Conservation (phyloP, 1,284 basidiomycete genomes). For the Trametes sp. region DNA sequence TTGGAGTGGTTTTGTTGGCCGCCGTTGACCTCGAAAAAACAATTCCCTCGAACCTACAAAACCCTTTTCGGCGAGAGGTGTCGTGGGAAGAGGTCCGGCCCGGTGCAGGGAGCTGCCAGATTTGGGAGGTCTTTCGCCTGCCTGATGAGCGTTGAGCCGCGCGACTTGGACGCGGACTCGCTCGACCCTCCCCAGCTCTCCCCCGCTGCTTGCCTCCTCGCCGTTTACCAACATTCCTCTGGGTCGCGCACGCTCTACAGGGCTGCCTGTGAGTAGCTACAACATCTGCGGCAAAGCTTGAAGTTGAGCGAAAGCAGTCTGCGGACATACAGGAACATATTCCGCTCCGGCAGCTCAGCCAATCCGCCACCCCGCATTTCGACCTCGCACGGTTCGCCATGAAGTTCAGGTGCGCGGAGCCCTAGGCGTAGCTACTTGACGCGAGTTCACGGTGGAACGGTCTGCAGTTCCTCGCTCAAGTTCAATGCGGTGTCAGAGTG, state of each 20-base stretch:
- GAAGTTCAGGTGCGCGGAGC: slow-evolving; percentile 61
- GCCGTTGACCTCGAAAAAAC: not conserved
- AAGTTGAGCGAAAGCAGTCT: slow-evolving; percentile 9
- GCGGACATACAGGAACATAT: slow-evolving; percentile 35
- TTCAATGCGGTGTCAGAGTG: slow-evolving; percentile 96
- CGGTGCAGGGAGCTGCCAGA: not conserved
- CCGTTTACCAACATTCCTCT: slow-evolving; percentile 9
- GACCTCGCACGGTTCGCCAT: slow-evolving; percentile 50
- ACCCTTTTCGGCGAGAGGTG: not conserved
- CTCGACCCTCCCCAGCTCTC: not conserved
- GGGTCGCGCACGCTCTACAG: not conserved
- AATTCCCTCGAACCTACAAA: not conserved
- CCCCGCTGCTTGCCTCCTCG: too few species aligned
- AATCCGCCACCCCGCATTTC: slow-evolving; percentile 19
- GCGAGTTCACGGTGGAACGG: not conserved
- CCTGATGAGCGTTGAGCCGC: not conserved
- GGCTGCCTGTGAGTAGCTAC: slow-evolving; percentile 10
- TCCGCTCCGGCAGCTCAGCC: slow-evolving; percentile 39
- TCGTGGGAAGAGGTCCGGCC: not conserved
- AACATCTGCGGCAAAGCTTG: not conserved
- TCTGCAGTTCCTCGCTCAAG: slow-evolving; percentile 77
- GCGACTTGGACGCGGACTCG: not conserved
- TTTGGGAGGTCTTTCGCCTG: not conserved
- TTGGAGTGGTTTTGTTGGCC: too few species aligned
- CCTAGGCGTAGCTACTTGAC: not conserved